Percentiles rank a stretch among this genome's conserved stretches.
Evolutionary conservation across 805 yeast genomes (phyloP).

Genomic region (Scheffersomyces lignosus): DNA sequence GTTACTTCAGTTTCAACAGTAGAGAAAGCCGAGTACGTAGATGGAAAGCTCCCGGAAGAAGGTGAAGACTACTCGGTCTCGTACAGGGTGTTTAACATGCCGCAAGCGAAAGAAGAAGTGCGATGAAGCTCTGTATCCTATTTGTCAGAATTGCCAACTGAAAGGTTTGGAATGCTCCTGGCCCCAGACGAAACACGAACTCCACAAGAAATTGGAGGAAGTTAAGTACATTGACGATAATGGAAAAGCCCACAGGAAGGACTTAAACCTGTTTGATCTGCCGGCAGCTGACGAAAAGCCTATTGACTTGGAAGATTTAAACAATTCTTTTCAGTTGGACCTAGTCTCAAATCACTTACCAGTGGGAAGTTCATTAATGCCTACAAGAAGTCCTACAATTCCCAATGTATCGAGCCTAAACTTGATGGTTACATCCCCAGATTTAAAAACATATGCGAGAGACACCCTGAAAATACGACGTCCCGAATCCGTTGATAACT

Average conservation of each 20-base stretch:
- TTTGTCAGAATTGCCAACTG: constrained; percentile 24
- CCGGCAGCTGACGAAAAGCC: neutral
- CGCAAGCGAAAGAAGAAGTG: constrained; percentile 29
- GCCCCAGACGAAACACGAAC: constrained; percentile 24
- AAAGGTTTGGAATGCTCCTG: constrained; percentile 25
- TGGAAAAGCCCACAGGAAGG: neutral
- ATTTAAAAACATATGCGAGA: neutral
- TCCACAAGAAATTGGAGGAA: constrained; percentile 19
- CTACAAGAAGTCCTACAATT: neutral
- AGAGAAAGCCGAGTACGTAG: neutral
- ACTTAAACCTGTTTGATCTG: neutral
- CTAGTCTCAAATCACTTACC: neutral
- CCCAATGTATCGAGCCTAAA: neutral
- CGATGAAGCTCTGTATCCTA: constrained; percentile 32
- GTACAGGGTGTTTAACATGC: constrained; percentile 36
- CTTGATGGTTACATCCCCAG: neutral
- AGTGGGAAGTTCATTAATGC: no score
- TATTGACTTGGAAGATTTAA: neutral
- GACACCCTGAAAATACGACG: neutral
- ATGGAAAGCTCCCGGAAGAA: constrained; percentile 8
- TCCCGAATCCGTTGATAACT: neutral
- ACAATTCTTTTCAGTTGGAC: neutral
- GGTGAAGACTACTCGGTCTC: constrained; percentile 19
- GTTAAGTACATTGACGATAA: constrained; percentile 22
- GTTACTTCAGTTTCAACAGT: no score